Conservation (phyloP, 768 basidiomycete genomes). For the Amanita phalloides region DNA sequence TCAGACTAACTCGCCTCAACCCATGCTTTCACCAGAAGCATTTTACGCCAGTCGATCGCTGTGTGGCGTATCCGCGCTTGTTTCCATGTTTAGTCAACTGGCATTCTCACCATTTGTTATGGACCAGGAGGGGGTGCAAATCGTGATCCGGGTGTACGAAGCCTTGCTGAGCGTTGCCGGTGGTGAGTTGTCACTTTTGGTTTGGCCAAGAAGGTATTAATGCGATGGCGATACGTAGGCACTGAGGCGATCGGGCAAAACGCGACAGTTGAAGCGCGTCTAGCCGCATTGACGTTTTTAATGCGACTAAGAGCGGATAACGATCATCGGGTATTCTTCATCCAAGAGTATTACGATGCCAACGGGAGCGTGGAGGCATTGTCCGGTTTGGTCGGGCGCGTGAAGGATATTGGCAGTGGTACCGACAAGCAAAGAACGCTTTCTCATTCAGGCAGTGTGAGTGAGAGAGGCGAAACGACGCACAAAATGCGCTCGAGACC, state of each 20-base stretch:
- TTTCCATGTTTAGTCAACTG: slow-evolving; percentile 60
- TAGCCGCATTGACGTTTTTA: slow-evolving; percentile 76
- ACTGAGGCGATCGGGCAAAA: neutral
- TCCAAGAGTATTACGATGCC: slow-evolving; percentile 38
- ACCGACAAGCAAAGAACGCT: slow-evolving; percentile 11
- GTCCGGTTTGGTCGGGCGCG: slow-evolving; percentile 54
- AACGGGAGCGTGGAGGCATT: slow-evolving; percentile 49
- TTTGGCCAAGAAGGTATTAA: neutral
- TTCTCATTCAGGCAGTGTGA: slow-evolving; percentile 2
- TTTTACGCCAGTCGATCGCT: slow-evolving; percentile 29
- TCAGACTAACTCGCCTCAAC: neutral
- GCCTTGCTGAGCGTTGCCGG: slow-evolving; percentile 31
- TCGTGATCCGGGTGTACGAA: slow-evolving; percentile 45
- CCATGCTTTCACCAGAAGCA: neutral
- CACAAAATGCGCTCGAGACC: slow-evolving; percentile 12
- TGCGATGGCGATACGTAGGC: neutral
- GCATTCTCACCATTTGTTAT: slow-evolving; percentile 57
- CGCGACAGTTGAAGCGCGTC: slow-evolving; percentile 18
- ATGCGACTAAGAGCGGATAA: slow-evolving; percentile 84
- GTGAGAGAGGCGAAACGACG: slow-evolving; percentile 26
- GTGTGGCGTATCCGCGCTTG: slow-evolving; percentile 51
- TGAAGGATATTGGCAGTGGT: slow-evolving; percentile 13
- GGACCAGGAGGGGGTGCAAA: slow-evolving; percentile 29
- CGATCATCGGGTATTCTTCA: slow-evolving; percentile 76
- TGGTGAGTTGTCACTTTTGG: neutral